Evolutionary conservation across 768 basidiomycete genomes (phyloP).

Genomic region (Termitomyces sp.): DNA sequence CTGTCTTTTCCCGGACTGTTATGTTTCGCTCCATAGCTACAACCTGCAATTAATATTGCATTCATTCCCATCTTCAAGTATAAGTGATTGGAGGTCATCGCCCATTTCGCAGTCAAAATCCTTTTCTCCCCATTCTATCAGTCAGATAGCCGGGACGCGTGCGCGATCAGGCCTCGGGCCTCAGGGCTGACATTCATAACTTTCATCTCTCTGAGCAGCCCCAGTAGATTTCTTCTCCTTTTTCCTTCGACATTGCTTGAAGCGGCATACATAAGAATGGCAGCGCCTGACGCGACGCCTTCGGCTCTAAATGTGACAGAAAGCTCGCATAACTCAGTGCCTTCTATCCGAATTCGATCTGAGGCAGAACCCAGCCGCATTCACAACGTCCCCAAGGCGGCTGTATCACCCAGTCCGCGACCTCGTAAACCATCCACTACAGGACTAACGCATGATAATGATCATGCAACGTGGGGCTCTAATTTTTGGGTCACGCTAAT

Average conservation of each 20-base stretch:
- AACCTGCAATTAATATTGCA: not conserved
- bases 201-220: not conserved
- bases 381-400: not conserved
- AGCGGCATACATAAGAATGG: conserved; percentile 1
- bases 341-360: not conserved
- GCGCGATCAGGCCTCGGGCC: not conserved
- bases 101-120: not conserved
- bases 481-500: conserved; percentile 94
- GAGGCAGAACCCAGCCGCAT: not conserved
- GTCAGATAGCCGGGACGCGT: not conserved
- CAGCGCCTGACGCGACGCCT: conserved; percentile 1
- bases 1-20: not conserved
- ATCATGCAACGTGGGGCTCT: conserved; percentile 70
- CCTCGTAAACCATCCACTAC: conserved; percentile 5
- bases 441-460: conserved; percentile 28
- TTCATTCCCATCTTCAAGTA: not conserved
- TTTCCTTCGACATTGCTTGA: not conserved
- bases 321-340: not conserved
- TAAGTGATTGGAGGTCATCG: not conserved
- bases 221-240: conserved; percentile 4
- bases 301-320: conserved; percentile 2
- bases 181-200: not conserved
- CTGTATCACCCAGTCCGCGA: conserved; percentile 1
- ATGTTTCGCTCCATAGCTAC: not conserved
- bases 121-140: not conserved